Conservation (phyloP, 2,329 filamentous ascomycete species). For the Epichloe aotearoae region DNA sequence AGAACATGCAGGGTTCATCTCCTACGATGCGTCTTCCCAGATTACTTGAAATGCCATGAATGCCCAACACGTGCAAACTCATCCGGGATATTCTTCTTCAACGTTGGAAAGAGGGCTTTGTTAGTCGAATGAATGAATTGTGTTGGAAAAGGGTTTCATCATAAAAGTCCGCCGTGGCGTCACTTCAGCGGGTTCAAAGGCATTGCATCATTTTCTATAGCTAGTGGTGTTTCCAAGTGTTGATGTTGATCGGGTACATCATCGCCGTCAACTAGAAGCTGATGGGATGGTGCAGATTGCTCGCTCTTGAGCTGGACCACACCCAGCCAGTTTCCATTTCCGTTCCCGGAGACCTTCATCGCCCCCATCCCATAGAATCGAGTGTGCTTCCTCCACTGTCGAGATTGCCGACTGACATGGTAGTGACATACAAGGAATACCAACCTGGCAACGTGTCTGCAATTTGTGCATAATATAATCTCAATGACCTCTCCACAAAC, state of each 20-base stretch:
- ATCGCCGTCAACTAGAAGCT: slow-evolving; percentile 8
- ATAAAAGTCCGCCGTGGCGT: background rate
- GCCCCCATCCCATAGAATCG: background rate
- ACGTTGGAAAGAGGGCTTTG: too few species aligned
- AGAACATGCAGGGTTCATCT: too few species aligned
- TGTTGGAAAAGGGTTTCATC: too few species aligned
- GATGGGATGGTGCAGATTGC: slow-evolving; percentile 9
- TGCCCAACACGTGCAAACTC: too few species aligned
- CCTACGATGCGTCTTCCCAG: too few species aligned
- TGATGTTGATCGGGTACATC: slow-evolving; percentile 9
- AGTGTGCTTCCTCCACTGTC: background rate
- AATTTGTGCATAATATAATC: too few species aligned
- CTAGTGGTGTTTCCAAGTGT: background rate
- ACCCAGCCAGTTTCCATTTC: background rate
- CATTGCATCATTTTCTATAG: background rate
- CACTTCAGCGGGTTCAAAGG: background rate
- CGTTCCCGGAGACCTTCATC: background rate
- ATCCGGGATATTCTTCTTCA: too few species aligned
- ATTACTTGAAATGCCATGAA: too few species aligned
- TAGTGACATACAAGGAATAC: slow-evolving; percentile 5
- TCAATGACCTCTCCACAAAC: background rate
- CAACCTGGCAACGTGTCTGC: slow-evolving; percentile 10
- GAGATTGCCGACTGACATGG: background rate
- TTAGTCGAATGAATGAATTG: too few species aligned
- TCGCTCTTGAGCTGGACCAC: background rate